Base-by-base conservation (phyloP, 306 rosid genomes). In the Cyamopsis tetragonoloba region DNA sequence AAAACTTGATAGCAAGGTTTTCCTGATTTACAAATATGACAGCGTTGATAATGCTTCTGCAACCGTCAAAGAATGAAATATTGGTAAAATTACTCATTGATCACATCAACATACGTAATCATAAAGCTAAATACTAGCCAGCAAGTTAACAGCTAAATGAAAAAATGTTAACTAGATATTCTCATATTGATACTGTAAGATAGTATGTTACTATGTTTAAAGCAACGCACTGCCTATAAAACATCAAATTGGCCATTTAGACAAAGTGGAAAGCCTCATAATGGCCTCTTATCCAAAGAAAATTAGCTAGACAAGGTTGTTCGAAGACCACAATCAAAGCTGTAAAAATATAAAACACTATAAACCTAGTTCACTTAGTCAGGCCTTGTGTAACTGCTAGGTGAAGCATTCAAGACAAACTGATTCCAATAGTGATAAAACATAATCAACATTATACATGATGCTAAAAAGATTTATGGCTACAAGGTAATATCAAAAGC, bases 11-110 rank as follows among this genome's bases (percentile, higher is more conserved):
- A 88, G 84, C 96, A 89, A 17, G 83, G 62, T 68, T 84, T 80
- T 72, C 97, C 95, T 1, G 90, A 80, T 79, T 80, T 89, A 82
- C 98, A 93, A 64, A 79, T 54, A 56, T 81, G 83, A 69, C 98
- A 93, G 59, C 77, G 88, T 58, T 78, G 91, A 75, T 54, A 68
- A 81, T 93, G 98, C 63, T 93, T 93, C 98, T 89, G 85, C 83
- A 79, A 80, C 59, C 62, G 68, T 38, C 66, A 85, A 69, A 85
- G 46, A 53, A 50, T 56, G 9, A 14, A 78, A 6, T 0, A 77
- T 68, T 12, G 74, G 4, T 39, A 80, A 49, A 60, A 71, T 44
- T 7, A 72, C 12, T 32, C 31, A 37, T 61, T 24, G 56, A 72
- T 51, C 61, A 50, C 26, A 27, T 53, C 34, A 51, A 64, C 43